Evolutionary conservation across 164 flowering plant species (phyloP).

Genomic region (Vitis riparia): DNA sequence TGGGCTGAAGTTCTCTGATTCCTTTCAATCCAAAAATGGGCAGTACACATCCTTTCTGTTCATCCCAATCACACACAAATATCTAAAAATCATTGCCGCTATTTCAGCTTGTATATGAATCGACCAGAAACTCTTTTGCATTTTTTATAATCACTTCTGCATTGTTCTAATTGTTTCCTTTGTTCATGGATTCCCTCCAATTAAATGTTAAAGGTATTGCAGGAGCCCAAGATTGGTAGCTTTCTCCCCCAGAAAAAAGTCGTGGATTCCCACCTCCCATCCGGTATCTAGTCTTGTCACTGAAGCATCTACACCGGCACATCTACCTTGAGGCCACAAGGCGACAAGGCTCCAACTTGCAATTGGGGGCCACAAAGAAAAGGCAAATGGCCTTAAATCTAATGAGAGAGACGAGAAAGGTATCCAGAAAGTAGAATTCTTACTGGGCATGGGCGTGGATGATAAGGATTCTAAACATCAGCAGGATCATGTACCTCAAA

Average conservation of each 20-base stretch:
- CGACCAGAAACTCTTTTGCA: not conserved
- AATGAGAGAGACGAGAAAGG: not conserved
- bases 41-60: not conserved
- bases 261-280: not conserved
- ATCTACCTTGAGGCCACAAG: not conserved
- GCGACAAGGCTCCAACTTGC: conserved; percentile 8
- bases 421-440: conserved; percentile 2
- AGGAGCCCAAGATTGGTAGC: not conserved
- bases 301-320: not conserved
- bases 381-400: conserved; percentile 2
- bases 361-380: conserved; percentile 4
- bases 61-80: not conserved
- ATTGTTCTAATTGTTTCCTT: not conserved
- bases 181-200: not conserved
- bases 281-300: not conserved
- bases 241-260: not conserved
- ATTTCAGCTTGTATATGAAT: not conserved
- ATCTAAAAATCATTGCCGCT: not conserved
- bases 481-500: conserved; percentile 5
- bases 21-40: not conserved
- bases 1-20: not conserved
- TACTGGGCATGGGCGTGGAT: conserved; percentile 12
- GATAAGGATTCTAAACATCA: conserved; percentile 26
- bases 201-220: not conserved
- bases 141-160: not conserved